Base-by-base conservation (phyloP, 495 filamentous ascomycete species). In the Hypoxylon trugodes region DNA sequence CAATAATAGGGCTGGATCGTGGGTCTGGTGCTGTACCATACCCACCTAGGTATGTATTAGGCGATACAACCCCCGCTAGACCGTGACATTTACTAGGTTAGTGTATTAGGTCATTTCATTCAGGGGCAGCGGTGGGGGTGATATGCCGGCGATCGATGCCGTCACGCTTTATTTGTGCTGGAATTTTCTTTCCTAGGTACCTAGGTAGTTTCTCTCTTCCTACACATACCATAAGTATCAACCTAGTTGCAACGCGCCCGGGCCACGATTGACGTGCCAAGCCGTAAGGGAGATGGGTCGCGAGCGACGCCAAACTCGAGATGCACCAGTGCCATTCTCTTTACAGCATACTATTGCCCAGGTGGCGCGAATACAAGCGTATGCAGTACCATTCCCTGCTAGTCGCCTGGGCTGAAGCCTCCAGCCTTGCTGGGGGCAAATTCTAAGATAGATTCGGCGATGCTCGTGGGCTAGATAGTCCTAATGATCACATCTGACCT, bases 201-300 rank as follows among this genome's bases (percentile, higher is more conserved):
- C n/a, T n/a, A n/a, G n/a, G n/a, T n/a, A n/a, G n/a, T n/a, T n/a
- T n/a, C n/a, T n/a, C n/a, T n/a, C n/a, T n/a, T n/a, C n/a, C n/a
- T n/a, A n/a, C n/a, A n/a, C n/a, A n/a, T n/a, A n/a, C n/a, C n/a
- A n/a, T n/a, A n/a, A n/a, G n/a, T n/a, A n/a, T n/a, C n/a, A n/a
- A 10, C 38, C 4, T 25, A 30, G 2, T 25, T 55, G 35, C 26
- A 18, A 42, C 24, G 16, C 35, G 16, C 49, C 47, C 40, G 10
- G 24, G 12, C 21, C 45, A 64, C 16, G 52, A 52, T 51, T 41
- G 22, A 28, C 9, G 2, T 24, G 63, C 63, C 63, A 66, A 66
- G 56, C 24, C 36, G 54, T 65, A 48, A 49, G 53, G n/a, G n/a
- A 59, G 45, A 37, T 30, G 28, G 25, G 50, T 57, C 46, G 46